Evolutionary conservation across 1,284 basidiomycete species (phyloP), one percentile per base, ranked within the genome.

Genomic region (Tilletia indica): DNA sequence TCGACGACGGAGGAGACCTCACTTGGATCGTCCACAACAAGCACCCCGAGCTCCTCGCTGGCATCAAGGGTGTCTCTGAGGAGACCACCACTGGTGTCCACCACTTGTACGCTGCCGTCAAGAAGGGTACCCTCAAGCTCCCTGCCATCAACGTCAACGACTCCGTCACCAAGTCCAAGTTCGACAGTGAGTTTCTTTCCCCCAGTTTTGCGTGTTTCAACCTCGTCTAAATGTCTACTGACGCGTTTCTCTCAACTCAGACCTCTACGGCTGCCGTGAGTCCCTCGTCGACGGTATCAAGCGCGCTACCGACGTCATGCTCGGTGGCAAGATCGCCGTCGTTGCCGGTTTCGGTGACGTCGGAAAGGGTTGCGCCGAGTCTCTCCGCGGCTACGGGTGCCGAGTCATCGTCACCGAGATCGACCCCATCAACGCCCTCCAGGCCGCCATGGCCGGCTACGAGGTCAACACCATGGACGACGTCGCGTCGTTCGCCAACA

Each of bases 211-310:
- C 25, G 25, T 31, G 25, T 31, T 31, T 31, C 25, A 31, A 31
- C 25, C 9, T 14, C 9, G 14, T 45, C 42, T 45, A 3, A 45
- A 45, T 45, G 42, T 45, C 3, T 45, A 14, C 42, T 45, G 42
- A 45, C 42, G 42, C 21, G 56, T 47, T 70, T 16, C 21, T 39
- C 31, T 31, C 25, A 34, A 56, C 70, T 70, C 72, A 82, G 91
- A 92, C 86, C 91, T 92, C 86, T 97, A 97, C 86, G 94, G 94
- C 77, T 99, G 96, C 88, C 93, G 97, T 84, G 97, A 99, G 88
- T 99, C 96, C 68, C 92, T 99, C 79, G 97, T 99, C 79, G 96
- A 99, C 86, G 96, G 96, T 85, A 98, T 99, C 89, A 99, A 99
- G 90, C 94, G 96, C 85, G 96, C 96, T 75, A 99, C 96, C 81